phyloP scores from a whole-genome alignment of 1,139 yeast species.

The Geotrichum candidum region DNA sequence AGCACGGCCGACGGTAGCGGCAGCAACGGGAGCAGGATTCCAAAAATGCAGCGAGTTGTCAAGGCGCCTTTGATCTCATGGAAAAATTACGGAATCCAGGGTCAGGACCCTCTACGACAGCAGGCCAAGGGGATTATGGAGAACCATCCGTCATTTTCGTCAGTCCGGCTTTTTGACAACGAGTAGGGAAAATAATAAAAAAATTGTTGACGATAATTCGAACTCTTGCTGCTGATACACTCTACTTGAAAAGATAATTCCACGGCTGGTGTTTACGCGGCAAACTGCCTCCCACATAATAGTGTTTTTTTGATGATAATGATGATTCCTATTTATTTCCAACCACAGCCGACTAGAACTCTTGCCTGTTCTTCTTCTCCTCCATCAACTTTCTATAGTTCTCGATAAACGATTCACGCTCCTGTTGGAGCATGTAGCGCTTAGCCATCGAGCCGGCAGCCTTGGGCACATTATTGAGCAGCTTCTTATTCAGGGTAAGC shows the following conservation, averaged over 20 bases:
- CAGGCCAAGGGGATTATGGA: conserved; percentile 9
- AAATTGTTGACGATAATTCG: too few species aligned
- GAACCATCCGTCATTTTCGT: conserved; percentile 6
- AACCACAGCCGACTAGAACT: not conserved
- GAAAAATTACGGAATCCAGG: conserved; percentile 1
- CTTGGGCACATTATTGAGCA: conserved; percentile 37
- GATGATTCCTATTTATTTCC: not conserved
- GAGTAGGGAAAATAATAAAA: not conserved
- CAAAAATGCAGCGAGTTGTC: conserved; percentile 15
- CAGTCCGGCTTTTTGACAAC: conserved; percentile 11
- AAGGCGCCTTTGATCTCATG: conserved; percentile 12
- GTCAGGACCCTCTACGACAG: conserved; percentile 16
- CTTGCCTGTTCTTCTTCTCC: conserved; percentile 18
- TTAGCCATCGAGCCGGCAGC: conserved; percentile 38
- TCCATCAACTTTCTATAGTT: conserved; percentile 32
- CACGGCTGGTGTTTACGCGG: too few species aligned
- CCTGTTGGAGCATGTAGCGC: conserved; percentile 36
- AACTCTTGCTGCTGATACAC: too few species aligned
- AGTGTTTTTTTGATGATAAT: too few species aligned
- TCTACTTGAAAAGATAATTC: too few species aligned
- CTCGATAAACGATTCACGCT: conserved; percentile 35
- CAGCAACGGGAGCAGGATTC: not conserved
- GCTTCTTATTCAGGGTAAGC: conserved; percentile 31
- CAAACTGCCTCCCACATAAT: too few species aligned
- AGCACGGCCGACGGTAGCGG: not conserved